Evolutionary conservation across 2,329 filamentous ascomycete species (phyloP).

Genomic region (Aspergillus sp.): DNA sequence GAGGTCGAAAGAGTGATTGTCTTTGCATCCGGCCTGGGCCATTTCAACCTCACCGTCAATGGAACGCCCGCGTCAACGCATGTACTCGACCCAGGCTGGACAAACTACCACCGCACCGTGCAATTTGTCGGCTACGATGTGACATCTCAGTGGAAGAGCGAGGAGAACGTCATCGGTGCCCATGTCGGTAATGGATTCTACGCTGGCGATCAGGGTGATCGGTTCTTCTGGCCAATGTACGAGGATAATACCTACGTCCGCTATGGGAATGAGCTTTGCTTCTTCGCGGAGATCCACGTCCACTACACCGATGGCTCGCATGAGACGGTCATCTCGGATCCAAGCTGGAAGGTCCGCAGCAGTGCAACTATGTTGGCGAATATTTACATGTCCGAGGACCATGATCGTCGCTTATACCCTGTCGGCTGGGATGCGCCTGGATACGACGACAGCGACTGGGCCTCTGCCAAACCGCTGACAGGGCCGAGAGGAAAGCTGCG

Average conservation of each 20-base stretch:
- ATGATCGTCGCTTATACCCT: conserved; percentile 22
- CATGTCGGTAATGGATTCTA: conserved; percentile 49
- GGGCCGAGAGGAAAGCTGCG: conserved; percentile 22
- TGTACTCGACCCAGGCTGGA: conserved; percentile 26
- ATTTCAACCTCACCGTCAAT: conserved; percentile 26
- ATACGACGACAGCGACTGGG: conserved; percentile 18
- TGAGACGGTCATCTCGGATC: conserved; percentile 21
- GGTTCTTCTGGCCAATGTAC: conserved; percentile 29
- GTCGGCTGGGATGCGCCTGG: conserved; percentile 17
- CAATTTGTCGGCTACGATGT: conserved; percentile 48
- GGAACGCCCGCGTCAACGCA: conserved; percentile 21
- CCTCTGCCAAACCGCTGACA: conserved; percentile 20
- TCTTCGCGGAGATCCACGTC: conserved; percentile 25
- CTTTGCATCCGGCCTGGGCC: conserved; percentile 24
- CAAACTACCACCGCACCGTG: conserved; percentile 24
- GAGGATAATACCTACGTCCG: conserved; percentile 27
- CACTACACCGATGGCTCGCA: conserved; percentile 19
- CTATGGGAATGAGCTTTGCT: conserved; percentile 27
- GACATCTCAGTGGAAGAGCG: conserved; percentile 30
- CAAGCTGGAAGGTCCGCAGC: conserved; percentile 20
- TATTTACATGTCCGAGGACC: conserved; percentile 25
- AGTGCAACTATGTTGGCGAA: conserved; percentile 25
- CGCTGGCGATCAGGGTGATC: conserved; percentile 34
- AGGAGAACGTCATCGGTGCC: conserved; percentile 38
- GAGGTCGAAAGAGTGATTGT: conserved; percentile 13